phyloP scores from a whole-genome alignment of 345 rosid genomes.

The Pugionium cornutum region DNA sequence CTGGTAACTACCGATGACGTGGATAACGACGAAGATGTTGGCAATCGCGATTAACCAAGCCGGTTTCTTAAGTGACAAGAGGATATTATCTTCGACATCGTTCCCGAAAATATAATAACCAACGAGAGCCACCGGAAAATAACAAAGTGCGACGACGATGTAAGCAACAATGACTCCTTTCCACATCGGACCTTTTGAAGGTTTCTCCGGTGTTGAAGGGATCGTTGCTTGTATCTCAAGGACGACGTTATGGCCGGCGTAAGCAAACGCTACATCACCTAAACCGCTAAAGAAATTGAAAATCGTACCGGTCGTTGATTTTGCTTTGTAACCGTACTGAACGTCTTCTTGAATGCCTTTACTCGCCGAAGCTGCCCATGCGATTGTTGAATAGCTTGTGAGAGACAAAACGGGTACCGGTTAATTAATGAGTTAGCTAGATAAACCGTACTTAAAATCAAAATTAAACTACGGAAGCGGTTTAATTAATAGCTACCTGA shows the following conservation, averaged over 20 bases:
- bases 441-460: not conserved
- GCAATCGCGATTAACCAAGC: conserved; percentile 68
- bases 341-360: conserved; percentile 59
- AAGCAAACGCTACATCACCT: conserved; percentile 85
- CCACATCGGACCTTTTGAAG: conserved; percentile 91
- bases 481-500: conserved; percentile 45
- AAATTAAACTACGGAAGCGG: not conserved
- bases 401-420: not conserved
- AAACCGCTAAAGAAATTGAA: conserved; percentile 69
- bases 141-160: conserved; percentile 69
- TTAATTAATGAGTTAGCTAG: not conserved
- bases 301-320: conserved; percentile 48
- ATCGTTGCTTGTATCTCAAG: conserved; percentile 90
- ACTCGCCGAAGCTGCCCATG: conserved; percentile 63
- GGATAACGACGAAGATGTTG: conserved; percentile 69
- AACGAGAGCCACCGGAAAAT: conserved; percentile 74
- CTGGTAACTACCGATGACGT: conserved; percentile 86
- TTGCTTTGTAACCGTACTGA: conserved; percentile 53
- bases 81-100: conserved; percentile 60
- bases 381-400: conserved; percentile 70
- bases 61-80: conserved; percentile 65
- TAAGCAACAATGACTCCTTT: conserved; percentile 74
- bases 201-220: conserved; percentile 82
- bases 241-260: conserved; percentile 83
- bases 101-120: conserved; percentile 73